Evolutionary conservation across 768 basidiomycete genomes (phyloP).

Genomic region (Rhodotorula taiwanensis): DNA sequence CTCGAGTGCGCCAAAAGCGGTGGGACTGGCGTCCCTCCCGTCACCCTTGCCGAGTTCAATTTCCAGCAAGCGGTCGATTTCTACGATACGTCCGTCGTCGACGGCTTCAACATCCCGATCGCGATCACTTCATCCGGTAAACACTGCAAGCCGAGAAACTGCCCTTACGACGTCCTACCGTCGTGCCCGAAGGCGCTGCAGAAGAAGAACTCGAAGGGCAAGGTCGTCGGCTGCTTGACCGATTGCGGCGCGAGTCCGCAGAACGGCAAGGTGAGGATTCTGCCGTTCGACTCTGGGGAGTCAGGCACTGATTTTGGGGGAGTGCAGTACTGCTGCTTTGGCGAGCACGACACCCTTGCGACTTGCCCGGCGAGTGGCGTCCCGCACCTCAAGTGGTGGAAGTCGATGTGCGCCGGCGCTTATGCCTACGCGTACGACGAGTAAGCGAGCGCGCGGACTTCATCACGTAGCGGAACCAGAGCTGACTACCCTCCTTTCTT

Average conservation of each 20-base stretch:
- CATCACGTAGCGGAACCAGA: too few relatives aligned
- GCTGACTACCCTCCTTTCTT: too few relatives aligned
- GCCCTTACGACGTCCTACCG: slow-evolving; percentile 3
- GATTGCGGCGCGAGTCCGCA: slow-evolving; percentile 4
- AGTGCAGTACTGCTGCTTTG: slow-evolving; percentile 25
- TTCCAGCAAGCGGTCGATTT: slow-evolving; percentile 5
- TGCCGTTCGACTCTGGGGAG: too few relatives aligned
- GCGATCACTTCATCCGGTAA: slow-evolving; percentile 9
- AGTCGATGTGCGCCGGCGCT: slow-evolving; percentile 6
- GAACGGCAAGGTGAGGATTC: not conserved
- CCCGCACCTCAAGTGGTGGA: slow-evolving; percentile 19
- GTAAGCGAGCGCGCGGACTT: too few relatives aligned
- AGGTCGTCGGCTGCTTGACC: slow-evolving; percentile 23
- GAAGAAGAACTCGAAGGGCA: slow-evolving; percentile 7
- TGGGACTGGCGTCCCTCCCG: not conserved
- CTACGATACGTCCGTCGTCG: slow-evolving; percentile 16
- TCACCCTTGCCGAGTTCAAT: slow-evolving; percentile 17
- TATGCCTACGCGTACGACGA: too few relatives aligned
- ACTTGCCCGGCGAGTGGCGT: slow-evolving; percentile 10
- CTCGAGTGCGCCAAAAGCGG: not conserved
- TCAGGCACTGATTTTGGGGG: not conserved
- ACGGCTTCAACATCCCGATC: slow-evolving; percentile 20
- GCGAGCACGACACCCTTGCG: slow-evolving; percentile 1
- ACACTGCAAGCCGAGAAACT: slow-evolving; percentile 16
- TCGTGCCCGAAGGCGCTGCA: slow-evolving; percentile 15